phyloP scores from a whole-genome alignment of 441 rosid species.

The Daphne laureola region DNA sequence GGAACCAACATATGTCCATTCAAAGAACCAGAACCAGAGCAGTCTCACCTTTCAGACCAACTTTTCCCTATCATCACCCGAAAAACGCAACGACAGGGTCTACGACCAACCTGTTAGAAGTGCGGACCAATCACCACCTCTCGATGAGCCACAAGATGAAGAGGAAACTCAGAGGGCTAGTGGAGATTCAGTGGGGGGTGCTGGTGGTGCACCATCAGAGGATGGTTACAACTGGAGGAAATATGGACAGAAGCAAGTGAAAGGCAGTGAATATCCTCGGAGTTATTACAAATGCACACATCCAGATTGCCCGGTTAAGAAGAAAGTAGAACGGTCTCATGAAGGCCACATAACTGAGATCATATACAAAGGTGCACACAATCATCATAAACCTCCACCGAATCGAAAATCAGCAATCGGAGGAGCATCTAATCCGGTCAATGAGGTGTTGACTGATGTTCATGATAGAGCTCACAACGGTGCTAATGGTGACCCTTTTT shows the following conservation, averaged over 20 bases:
- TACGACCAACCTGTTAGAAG: constrained; percentile 33
- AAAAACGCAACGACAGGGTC: constrained; percentile 34
- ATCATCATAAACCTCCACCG: constrained; percentile 53
- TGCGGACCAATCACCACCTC: constrained; percentile 41
- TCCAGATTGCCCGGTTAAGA: constrained; percentile 56
- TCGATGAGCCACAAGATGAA: constrained; percentile 60
- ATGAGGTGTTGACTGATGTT: constrained; percentile 37
- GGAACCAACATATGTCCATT: constrained; percentile 28
- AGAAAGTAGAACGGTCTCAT: constrained; percentile 65
- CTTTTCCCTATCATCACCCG: constrained; percentile 29
- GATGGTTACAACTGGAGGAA: constrained; percentile 77
- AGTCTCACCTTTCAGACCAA: constrained; percentile 23
- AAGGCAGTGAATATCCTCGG: constrained; percentile 69
- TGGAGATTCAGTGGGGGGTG: constrained; percentile 49
- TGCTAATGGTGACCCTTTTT: constrained; percentile 33
- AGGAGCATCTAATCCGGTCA: constrained; percentile 29
- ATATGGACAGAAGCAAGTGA: constrained; percentile 65
- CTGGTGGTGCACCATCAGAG: constrained; percentile 47
- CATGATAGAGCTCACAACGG: constrained; percentile 39
- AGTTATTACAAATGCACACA: constrained; percentile 73
- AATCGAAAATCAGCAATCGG: constrained; percentile 43
- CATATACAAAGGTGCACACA: constrained; percentile 64
- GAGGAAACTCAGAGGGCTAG: constrained; percentile 61
- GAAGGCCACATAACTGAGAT: constrained; percentile 74
- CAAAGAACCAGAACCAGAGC: constrained; percentile 31